Evolutionary conservation across 1,284 basidiomycete species (phyloP).

Genomic region (Tetrapyrgos nigripes): DNA sequence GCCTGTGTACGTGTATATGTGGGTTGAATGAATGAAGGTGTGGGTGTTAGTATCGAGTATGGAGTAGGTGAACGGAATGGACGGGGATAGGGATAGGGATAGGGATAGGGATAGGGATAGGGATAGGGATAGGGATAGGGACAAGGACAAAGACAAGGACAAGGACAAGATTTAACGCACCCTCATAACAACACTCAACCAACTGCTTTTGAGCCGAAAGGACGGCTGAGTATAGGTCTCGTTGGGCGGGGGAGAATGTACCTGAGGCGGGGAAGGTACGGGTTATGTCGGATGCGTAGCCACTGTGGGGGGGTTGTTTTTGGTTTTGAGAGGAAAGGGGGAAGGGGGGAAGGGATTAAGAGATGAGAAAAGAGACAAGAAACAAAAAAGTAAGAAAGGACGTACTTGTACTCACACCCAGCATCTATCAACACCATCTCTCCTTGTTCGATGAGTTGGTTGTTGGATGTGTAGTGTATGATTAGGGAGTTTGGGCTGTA

Average conservation of each 20-base stretch:
- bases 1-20: slow-evolving; percentile 26
- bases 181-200: slow-evolving; percentile 66
- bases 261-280: slow-evolving; percentile 91
- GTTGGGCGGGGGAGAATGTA: slow-evolving; percentile 81
- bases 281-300: slow-evolving; percentile 97
- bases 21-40: too few relatives aligned
- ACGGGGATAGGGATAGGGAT: too few relatives aligned
- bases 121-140: too few relatives aligned
- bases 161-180: not conserved
- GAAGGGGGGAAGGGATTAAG: slow-evolving; percentile 5
- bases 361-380: not conserved
- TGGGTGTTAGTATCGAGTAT: too few relatives aligned
- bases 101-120: too few relatives aligned
- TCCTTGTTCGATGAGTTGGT: slow-evolving; percentile 73
- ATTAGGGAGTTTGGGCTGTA: slow-evolving; percentile 86
- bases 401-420: slow-evolving; percentile 87
- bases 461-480: slow-evolving; percentile 93
- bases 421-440: slow-evolving; percentile 91
- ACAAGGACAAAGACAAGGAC: too few relatives aligned
- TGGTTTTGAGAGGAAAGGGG: not conserved
- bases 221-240: slow-evolving; percentile 88
- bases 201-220: slow-evolving; percentile 80
- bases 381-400: slow-evolving; percentile 14
- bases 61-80: too few relatives aligned
- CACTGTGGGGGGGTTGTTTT: slow-evolving; percentile 59